Evolutionary conservation across 106 monocot species (phyloP).

Genomic region (Dioscorea zingiberensis): DNA sequence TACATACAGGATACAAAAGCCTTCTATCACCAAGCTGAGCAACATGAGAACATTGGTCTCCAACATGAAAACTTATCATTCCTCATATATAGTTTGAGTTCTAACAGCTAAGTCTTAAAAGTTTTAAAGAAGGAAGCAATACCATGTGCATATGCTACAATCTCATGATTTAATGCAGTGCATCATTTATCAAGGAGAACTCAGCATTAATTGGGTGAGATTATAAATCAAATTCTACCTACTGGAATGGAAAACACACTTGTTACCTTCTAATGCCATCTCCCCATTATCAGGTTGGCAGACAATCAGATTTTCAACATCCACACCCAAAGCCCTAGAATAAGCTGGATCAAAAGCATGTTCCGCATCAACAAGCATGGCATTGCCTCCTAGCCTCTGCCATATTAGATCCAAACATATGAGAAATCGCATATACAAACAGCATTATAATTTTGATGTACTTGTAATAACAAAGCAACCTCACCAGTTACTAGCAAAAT

Average conservation of each 20-base stretch:
- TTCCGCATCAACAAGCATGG: conserved; percentile 99
- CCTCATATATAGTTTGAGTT: no score
- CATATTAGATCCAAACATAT: conserved; percentile 8
- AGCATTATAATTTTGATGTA: no score
- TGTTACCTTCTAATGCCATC: conserved; percentile 95
- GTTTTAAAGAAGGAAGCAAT: no score
- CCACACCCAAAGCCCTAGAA: conserved; percentile 89
- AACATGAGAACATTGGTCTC: no score
- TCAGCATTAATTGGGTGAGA: neutral
- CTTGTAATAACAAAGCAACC: no score
- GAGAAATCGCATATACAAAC: neutral
- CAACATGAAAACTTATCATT: no score
- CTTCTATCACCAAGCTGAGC: no score
- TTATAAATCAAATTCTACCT: neutral
- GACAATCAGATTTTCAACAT: conserved; percentile 96
- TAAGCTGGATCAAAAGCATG: conserved; percentile 98
- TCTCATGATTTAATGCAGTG: neutral
- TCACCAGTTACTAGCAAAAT: neutral
- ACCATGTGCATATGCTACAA: neutral
- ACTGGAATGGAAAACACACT: neutral
- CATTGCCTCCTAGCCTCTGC: conserved; percentile 97
- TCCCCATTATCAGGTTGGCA: conserved; percentile 99
- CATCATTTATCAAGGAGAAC: neutral
- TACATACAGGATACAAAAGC: no score
- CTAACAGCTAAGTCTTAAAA: no score